These are phyloP conservation scores for Pleurotus citrinopileatus DNA, from an alignment of 768 basidiomycete genomes.

Conservation along the genomic window DNA sequence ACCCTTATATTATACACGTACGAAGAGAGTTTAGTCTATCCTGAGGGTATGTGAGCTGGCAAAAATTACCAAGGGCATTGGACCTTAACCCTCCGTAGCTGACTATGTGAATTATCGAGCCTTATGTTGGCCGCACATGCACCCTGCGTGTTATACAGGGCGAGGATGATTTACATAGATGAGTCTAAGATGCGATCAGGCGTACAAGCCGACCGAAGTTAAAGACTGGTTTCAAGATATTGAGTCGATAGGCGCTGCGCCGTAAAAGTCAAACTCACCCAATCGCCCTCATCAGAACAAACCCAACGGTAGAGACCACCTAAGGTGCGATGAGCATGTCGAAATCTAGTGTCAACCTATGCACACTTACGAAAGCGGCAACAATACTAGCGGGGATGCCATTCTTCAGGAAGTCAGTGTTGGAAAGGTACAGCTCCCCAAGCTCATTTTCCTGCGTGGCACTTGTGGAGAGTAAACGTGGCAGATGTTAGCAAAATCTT, in stretches of 20 bases:
- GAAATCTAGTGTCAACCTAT: constrained; percentile 7
- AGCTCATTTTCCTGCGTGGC: constrained; percentile 94
- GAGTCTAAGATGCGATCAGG: neutral
- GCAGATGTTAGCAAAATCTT: neutral
- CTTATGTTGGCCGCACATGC: too few relatives aligned
- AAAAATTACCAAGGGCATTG: neutral
- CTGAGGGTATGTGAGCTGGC: neutral
- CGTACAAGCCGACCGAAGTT: too few relatives aligned
- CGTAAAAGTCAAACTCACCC: constrained; percentile 49
- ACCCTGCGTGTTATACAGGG: too few relatives aligned
- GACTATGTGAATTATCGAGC: too few relatives aligned
- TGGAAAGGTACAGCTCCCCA: constrained; percentile 81
- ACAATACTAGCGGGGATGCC: constrained; percentile 94
- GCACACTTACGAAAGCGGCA: constrained; percentile 64
- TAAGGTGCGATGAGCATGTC: constrained; percentile 23
- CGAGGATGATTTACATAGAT: neutral
- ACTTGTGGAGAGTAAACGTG: constrained; percentile 32
- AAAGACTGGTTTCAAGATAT: neutral
- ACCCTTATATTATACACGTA: neutral
- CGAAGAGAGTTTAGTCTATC: neutral
- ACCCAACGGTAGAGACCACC: constrained; percentile 88
- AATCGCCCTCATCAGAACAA: constrained; percentile 66
- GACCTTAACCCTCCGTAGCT: neutral
- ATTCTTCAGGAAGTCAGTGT: constrained; percentile 89
- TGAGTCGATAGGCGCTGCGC: neutral